Evolutionary conservation across 306 rosid species (phyloP), one percentile per base, ranked within the genome.

Genomic region (Quercus ilex): DNA sequence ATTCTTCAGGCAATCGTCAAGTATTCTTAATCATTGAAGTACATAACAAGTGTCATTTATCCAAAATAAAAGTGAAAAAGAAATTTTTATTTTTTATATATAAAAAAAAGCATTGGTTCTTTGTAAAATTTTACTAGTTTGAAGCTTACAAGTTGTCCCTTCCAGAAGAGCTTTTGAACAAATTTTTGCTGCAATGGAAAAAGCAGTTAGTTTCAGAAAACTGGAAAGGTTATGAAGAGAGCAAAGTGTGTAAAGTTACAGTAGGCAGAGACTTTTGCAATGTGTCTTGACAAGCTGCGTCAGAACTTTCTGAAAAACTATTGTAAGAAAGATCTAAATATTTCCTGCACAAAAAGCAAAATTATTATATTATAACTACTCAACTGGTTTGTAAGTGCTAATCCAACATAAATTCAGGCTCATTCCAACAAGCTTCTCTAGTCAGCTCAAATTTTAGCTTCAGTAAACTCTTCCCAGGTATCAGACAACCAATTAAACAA

Each of bases 301-400:
- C 21, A 17, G 10, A 14, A 3, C 3, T 80, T 25, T 5, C 5
- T 1, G 75, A 80, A 43, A 80, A 74, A 30, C 67, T 80, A 25
- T 80, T 80, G 67, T 74, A 80, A 20, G 83, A 80, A 67, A 80
- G 25, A 74, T 80, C 79, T 30, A 12, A 19, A 30, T 30, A 31
- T 3, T 0, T 0, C n/a, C 83, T 80, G 83, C 33, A 63, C 11
- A 63, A 63, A 63, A 43, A 6, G 51, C 0, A 9, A 6, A 43
- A 43, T 43, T 43, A 43, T 43, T 43, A 43, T 43, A 0, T 43
- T 7, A 43, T 43, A 8, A 43, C 49, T 43, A 43, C 49, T 6
- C 49, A 43, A 43, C 49, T 43, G 49, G 3, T 43, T 0, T 43
- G 9, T 43, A 0, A 43, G 12, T 43, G 49, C 49, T 43, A 43